These are phyloP conservation scores for Lithohypha guttulata DNA, from an alignment of 2,329 filamentous ascomycete species.

Conservation along the genomic window DNA sequence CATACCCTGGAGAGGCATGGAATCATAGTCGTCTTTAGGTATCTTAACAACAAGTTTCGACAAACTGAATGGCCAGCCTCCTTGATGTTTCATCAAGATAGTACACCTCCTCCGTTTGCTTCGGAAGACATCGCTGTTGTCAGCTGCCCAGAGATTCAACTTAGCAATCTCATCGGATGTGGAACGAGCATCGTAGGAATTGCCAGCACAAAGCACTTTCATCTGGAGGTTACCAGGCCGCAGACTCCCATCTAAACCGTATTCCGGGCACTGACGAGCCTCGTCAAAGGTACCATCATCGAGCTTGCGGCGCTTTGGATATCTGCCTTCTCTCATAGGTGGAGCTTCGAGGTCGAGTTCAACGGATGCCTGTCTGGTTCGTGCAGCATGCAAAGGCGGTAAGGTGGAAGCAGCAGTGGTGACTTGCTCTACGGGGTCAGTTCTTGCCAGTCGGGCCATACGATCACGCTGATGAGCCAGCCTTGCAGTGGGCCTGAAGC, in stretches of 20 bases:
- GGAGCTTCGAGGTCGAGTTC: background rate
- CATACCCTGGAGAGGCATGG: slow-evolving; percentile 82
- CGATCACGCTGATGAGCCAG: slow-evolving; percentile 17
- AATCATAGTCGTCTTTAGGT: slow-evolving; percentile 68
- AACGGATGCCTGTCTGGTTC: background rate
- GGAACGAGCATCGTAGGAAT: background rate
- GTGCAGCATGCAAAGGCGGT: background rate
- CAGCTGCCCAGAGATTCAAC: slow-evolving; percentile 31
- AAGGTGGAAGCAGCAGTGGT: background rate
- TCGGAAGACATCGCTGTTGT: slow-evolving; percentile 79
- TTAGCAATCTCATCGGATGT: slow-evolving; percentile 1
- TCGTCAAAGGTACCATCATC: slow-evolving; percentile 49
- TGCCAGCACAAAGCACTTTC: slow-evolving; percentile 24
- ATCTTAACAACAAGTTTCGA: slow-evolving; percentile 82
- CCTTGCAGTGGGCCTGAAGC: slow-evolving; percentile 23
- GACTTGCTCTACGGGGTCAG: slow-evolving; percentile 1
- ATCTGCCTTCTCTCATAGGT: slow-evolving; percentile 24
- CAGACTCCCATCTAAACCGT: slow-evolving; percentile 79
- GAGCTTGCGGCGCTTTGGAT: slow-evolving; percentile 58
- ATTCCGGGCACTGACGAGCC: slow-evolving; percentile 52
- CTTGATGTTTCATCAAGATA: slow-evolving; percentile 71
- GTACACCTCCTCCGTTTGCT: slow-evolving; percentile 83
- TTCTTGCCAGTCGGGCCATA: slow-evolving; percentile 8
- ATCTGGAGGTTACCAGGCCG: slow-evolving; percentile 70
- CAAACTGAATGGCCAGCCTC: slow-evolving; percentile 67